Base-by-base conservation (phyloP, 2,329 filamentous ascomycete species). In the Zymoseptoria ardabiliae region DNA sequence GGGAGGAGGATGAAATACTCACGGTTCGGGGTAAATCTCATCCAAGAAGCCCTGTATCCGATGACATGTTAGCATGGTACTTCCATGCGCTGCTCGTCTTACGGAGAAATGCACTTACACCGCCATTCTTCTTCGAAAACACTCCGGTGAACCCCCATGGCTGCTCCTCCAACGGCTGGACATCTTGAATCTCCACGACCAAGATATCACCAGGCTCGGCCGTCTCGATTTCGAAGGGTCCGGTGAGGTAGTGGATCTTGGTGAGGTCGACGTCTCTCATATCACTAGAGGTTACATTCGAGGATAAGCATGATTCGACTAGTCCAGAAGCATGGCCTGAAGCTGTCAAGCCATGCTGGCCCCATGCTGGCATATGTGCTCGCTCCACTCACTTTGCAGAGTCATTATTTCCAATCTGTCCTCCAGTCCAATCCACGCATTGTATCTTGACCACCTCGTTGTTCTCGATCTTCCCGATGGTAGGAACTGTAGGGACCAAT, bases 361-460 rank as follows among this genome's bases (percentile, higher is more conserved):
- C 2, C 13, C 35, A 45, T 8, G 9, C 25, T 8, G 7, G 25
- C 8, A 28, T 17, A 13, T 17, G 28, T 8, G 2, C 11, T 30
- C 6, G 28, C 8, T 30, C 2, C 11, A 11, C 35, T 45, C 17
- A 45, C 35, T 45, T 45, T n/a, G 35, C 92, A 30, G 82, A 88
- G 73, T 97, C 91, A 65, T 93, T 88, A 75, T 97, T 96, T 58
- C 83, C 82, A 69, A 96, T 96, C 69, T 96, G 91, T 1, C 91
- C 91, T 21, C 70, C 71, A 0, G 75, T 77, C 68, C 90, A 95
- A 76, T 95, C 90, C 7, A 94, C 79, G 69, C 92, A 96, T 79
- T 96, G 90, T 65, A 96, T 96, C 75, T 95, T 96, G 65, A 96
- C 91, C 0, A 89, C 89, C 76, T 96, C 92, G 28, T 87, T 87